Conservation (phyloP, 2,329 filamentous ascomycete species). For the Claviceps sp. region DNA sequence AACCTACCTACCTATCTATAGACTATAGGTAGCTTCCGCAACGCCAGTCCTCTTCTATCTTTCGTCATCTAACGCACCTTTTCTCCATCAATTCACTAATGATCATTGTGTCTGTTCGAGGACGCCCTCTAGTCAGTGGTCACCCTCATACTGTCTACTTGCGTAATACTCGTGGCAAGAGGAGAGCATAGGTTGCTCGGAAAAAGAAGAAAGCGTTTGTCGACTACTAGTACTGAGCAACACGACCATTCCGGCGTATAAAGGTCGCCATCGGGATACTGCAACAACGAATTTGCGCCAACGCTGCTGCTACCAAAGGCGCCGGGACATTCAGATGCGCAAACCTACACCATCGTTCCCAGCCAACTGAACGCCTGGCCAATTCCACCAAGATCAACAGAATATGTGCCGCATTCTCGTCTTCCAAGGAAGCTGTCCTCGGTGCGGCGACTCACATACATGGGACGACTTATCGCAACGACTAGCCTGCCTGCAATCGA, state of each 20-base stretch:
- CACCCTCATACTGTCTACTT: too few relatives aligned
- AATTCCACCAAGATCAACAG: not conserved
- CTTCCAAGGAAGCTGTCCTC: conserved; percentile 30
- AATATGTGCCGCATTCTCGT: conserved; percentile 34
- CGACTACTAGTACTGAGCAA: not conserved
- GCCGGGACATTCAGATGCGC: not conserved
- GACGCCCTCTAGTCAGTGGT: not conserved
- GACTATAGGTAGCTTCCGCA: not conserved
- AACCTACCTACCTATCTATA: too few relatives aligned
- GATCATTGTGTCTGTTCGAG: not conserved
- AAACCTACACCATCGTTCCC: not conserved
- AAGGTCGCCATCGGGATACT: too few relatives aligned
- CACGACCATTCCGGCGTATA: too few relatives aligned
- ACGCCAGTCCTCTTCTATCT: not conserved
- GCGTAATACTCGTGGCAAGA: too few relatives aligned
- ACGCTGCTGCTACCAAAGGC: not conserved
- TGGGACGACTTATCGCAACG: conserved; percentile 33
- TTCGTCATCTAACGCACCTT: not conserved
- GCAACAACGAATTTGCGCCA: not conserved
- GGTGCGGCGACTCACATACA: conserved; percentile 25
- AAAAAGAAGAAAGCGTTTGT: not conserved
- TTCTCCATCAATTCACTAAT: not conserved
- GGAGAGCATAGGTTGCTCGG: too few relatives aligned
- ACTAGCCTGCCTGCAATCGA: conserved; percentile 34
- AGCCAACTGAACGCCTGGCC: not conserved